Evolutionary conservation across 2,329 filamentous ascomycete species (phyloP).

Genomic region (Orbilia javanica): DNA sequence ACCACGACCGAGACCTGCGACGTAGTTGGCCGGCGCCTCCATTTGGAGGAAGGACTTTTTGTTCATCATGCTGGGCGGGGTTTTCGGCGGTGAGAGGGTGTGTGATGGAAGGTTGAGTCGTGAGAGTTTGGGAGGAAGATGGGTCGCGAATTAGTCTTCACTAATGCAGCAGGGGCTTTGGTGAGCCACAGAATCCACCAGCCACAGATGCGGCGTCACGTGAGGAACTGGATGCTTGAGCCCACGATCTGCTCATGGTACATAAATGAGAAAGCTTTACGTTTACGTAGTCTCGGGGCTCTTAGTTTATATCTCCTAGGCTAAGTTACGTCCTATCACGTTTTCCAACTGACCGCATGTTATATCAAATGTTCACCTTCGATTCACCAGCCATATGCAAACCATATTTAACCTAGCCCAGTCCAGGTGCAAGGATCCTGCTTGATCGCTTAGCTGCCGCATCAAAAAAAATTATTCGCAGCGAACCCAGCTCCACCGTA

Average conservation of each 20-base stretch:
- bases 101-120: constrained; percentile 29
- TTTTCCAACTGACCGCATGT: no score
- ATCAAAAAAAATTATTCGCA: constrained; percentile 43
- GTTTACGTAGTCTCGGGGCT: neutral
- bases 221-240: neutral
- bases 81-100: neutral
- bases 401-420: neutral
- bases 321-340: no score
- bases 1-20: constrained; percentile 95
- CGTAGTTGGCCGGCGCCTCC: constrained; percentile 70
- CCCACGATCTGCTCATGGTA: neutral
- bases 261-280: neutral
- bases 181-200: neutral
- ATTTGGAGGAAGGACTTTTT: constrained; percentile 62
- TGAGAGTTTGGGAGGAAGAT: constrained; percentile 7
- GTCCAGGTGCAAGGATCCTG: constrained; percentile 9
- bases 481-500: constrained; percentile 30
- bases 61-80: constrained; percentile 60
- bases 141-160: constrained; percentile 29
- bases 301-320: no score
- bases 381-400: neutral
- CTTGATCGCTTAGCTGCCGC: constrained; percentile 40
- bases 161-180: neutral
- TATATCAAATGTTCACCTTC: neutral
- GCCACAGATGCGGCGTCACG: constrained; percentile 26